These are phyloP conservation scores for Phytophthora kernoviae DNA, from an alignment of 352 stramenopile genomes.

Conservation along the genomic window DNA sequence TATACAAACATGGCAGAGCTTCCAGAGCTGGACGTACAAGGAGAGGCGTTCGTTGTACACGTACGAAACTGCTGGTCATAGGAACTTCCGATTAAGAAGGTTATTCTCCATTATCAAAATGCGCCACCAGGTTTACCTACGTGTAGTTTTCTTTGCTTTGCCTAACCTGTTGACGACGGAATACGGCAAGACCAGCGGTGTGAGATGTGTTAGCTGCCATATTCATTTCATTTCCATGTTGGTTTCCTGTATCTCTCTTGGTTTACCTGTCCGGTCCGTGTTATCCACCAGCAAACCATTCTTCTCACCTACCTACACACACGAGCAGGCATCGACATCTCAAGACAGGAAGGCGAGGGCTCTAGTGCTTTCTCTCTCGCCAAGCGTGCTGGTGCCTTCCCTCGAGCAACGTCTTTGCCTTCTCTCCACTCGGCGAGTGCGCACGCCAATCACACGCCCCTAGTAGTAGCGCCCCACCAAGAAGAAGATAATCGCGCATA, in stretches of 20 bases:
- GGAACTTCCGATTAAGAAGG: conserved; percentile 3
- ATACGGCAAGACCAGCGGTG: not conserved
- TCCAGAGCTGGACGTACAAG: conserved; percentile 7
- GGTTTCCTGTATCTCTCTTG: conserved; percentile 20
- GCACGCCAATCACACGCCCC: conserved; percentile 5
- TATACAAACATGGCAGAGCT: conserved; percentile 6
- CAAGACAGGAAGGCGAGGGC: conserved; percentile 23
- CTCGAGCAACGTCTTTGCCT: conserved; percentile 21
- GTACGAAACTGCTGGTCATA: conserved; percentile 5
- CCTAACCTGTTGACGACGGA: not conserved
- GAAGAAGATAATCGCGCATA: conserved; percentile 91
- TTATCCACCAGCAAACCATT: conserved; percentile 27
- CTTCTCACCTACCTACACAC: conserved; percentile 19
- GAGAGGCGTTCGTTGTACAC: conserved; percentile 5
- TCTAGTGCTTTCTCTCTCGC: conserved; percentile 26
- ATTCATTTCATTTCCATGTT: conserved; percentile 24
- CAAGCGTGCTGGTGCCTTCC: conserved; percentile 21
- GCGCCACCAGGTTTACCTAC: conserved; percentile 16
- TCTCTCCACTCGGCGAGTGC: conserved; percentile 17
- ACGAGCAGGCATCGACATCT: conserved; percentile 16
- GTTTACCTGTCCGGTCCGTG: conserved; percentile 19
- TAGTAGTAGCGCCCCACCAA: conserved; percentile 88
- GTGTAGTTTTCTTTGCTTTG: not conserved
- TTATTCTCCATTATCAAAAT: conserved; percentile 18
- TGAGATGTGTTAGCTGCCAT: conserved; percentile 16